These are phyloP conservation scores for Clarireedia hainanense DNA, from an alignment of 2,329 filamentous ascomycete species.

Conservation along the genomic window DNA sequence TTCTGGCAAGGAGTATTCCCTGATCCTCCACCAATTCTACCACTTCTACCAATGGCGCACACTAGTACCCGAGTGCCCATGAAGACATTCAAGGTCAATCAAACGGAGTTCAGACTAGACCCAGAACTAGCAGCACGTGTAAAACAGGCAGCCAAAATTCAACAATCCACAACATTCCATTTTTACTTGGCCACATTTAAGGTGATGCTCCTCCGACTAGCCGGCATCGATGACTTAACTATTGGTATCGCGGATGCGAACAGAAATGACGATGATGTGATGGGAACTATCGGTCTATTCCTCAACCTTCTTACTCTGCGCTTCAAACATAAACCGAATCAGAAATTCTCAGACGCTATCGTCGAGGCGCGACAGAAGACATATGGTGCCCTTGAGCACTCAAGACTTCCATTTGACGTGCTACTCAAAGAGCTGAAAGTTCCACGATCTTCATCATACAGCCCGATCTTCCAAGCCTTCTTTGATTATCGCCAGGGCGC, in stretches of 20 bases:
- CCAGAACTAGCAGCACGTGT: constrained; percentile 17
- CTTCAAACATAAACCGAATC: constrained; percentile 4
- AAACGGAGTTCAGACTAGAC: constrained; percentile 16
- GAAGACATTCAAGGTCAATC: constrained; percentile 15
- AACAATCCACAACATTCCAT: constrained; percentile 35
- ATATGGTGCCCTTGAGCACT: constrained; percentile 35
- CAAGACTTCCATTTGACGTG: constrained; percentile 40
- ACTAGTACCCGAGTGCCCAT: constrained; percentile 10
- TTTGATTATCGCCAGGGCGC: constrained; percentile 38
- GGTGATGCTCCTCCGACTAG: constrained; percentile 31
- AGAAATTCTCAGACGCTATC: constrained; percentile 21
- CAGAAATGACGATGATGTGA: constrained; percentile 25
- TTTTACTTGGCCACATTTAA: constrained; percentile 37
- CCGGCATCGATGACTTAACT: constrained; percentile 32
- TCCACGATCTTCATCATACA: constrained; percentile 29
- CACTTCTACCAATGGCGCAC: constrained; percentile 29
- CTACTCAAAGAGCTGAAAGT: constrained; percentile 38
- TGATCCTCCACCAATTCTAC: constrained; percentile 22
- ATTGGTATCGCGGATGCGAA: constrained; percentile 42
- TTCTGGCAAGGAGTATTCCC: constrained; percentile 29
- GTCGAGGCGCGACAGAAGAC: constrained; percentile 20
- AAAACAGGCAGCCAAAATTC: constrained; percentile 18
- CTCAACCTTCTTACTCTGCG: constrained; percentile 17
- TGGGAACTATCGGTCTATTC: constrained; percentile 19
- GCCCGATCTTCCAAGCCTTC: constrained; percentile 28